Conservation (phyloP, 352 stramenopile species). For the Phytophthora rubi region DNA sequence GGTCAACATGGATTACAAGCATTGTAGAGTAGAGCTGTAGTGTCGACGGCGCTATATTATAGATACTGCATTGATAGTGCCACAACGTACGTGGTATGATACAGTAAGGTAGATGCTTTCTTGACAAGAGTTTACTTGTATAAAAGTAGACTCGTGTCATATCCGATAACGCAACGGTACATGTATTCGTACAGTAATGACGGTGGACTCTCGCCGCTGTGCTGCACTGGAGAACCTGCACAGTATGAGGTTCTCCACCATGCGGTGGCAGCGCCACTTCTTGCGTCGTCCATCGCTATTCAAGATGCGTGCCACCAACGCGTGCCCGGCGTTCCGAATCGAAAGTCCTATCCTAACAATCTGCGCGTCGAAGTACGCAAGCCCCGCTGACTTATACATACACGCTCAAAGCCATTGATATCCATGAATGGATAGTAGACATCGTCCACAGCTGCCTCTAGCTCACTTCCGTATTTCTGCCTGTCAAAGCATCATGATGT, state of each 20-base stretch:
- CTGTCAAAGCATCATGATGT: background rate
- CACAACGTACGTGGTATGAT: too few species aligned
- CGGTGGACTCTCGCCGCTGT: too few species aligned
- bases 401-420: background rate
- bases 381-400: background rate
- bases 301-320: background rate
- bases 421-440: background rate
- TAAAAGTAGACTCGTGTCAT: too few species aligned
- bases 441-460: background rate
- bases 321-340: background rate
- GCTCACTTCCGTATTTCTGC: background rate
- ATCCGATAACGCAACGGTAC: too few species aligned
- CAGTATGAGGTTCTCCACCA: background rate
- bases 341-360: background rate
- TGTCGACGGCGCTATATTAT: background rate
- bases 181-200: too few species aligned
- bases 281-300: background rate
- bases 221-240: too few species aligned
- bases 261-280: too few species aligned
- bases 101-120: too few species aligned
- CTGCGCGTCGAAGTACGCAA: background rate
- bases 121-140: too few species aligned
- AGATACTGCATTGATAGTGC: too few species aligned
- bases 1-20: background rate
- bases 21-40: background rate